These are phyloP conservation scores for Omphalotus guepiniiformis DNA, from an alignment of 768 basidiomycete species.

Conservation along the genomic window DNA sequence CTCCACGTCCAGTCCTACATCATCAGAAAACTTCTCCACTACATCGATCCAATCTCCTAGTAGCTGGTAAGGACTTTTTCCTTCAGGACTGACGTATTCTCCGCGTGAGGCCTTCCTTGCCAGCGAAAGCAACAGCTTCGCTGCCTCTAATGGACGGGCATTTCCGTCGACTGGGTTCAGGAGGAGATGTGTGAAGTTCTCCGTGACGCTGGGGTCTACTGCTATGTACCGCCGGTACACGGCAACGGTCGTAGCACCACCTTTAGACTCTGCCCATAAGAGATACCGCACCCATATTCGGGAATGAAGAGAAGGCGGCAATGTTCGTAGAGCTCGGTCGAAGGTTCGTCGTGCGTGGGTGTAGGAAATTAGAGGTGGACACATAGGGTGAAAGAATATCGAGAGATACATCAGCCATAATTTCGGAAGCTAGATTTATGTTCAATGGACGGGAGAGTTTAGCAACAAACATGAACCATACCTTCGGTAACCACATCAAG, in stretches of 20 bases:
- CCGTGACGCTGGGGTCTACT: constrained; percentile 77
- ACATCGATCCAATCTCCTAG: constrained; percentile 91
- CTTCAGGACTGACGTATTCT: constrained; percentile 82
- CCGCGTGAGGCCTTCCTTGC: constrained; percentile 82
- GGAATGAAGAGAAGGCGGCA: constrained; percentile 88
- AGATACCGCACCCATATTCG: constrained; percentile 94
- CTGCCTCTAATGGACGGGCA: constrained; percentile 86
- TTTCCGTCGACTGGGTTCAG: constrained; percentile 51
- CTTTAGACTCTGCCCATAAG: constrained; percentile 82
- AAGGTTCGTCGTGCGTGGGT: constrained; percentile 93
- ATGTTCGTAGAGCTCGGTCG: constrained; percentile 89
- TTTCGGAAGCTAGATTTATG: constrained; percentile 67
- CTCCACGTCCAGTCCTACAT: constrained; percentile 84
- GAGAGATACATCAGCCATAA: constrained; percentile 94
- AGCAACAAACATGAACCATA: constrained; percentile 29
- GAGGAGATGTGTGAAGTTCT: constrained; percentile 69
- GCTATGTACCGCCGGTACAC: constrained; percentile 88
- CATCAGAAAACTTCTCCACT: constrained; percentile 85
- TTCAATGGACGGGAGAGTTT: no score
- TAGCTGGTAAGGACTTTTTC: constrained; percentile 93
- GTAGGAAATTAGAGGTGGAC: constrained; percentile 77
- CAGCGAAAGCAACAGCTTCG: constrained; percentile 81
- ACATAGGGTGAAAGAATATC: constrained; percentile 83
- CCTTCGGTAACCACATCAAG: constrained; percentile 91
- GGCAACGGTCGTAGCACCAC: constrained; percentile 71